Evolutionary conservation across 805 yeast species (phyloP).

Genomic region (Nakazawaea siamensis): DNA sequence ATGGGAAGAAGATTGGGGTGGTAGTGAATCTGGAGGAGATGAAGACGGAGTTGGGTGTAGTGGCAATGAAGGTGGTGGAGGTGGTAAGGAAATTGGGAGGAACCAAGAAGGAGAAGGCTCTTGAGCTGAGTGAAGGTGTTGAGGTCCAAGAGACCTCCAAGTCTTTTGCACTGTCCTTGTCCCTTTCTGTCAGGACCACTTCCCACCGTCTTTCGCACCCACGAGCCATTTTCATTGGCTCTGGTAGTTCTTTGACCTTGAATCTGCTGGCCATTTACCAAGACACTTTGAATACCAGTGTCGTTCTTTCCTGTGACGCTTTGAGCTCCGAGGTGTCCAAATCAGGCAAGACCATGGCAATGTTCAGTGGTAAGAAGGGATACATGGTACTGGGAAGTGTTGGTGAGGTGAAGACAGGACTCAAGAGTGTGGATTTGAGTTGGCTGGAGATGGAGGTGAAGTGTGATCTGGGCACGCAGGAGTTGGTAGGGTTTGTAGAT

Average conservation of each 20-base stretch:
- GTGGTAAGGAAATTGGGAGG: background rate
- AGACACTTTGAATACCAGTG: constrained; percentile 3
- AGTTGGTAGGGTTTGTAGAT: too few relatives aligned
- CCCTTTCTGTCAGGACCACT: constrained; percentile 14
- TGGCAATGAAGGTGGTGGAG: constrained; percentile 3
- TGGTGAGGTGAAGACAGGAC: constrained; percentile 17
- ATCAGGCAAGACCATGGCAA: constrained; percentile 6
- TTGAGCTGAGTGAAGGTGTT: background rate
- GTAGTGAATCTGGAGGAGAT: constrained; percentile 4
- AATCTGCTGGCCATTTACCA: background rate
- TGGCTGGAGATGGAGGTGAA: constrained; percentile 12
- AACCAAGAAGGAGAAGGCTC: background rate
- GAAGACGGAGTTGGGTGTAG: constrained; percentile 3
- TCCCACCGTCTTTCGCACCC: constrained; percentile 10
- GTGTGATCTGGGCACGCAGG: constrained; percentile 16
- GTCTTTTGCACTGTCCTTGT: constrained; percentile 15
- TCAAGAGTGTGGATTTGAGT: constrained; percentile 14
- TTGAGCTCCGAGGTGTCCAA: constrained; percentile 10
- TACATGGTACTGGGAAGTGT: constrained; percentile 5
- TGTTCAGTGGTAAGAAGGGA: constrained; percentile 8
- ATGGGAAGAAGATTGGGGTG: background rate
- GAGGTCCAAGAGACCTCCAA: background rate
- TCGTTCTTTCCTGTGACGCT: background rate
- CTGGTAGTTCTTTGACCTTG: background rate
- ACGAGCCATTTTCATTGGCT: background rate